phyloP scores from a whole-genome alignment of 345 rosid species.

The Moricandia moricandioides region DNA sequence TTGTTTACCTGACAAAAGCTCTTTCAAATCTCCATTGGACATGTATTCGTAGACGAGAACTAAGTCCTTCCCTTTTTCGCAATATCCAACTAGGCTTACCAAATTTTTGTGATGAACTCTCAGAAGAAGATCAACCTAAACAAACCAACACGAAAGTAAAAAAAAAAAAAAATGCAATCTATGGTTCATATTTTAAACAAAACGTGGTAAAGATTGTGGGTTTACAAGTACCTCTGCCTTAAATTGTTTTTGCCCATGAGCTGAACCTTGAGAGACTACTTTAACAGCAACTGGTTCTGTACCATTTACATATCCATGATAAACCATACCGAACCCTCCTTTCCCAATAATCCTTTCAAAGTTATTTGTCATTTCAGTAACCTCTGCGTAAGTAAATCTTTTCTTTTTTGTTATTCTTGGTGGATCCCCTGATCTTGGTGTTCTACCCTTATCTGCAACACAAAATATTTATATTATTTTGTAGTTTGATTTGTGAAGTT shows the following conservation, averaged over 20 bases:
- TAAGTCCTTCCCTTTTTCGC: conserved; percentile 39
- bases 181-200: not conserved
- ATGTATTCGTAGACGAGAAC: conserved; percentile 55
- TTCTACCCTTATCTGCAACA: not conserved
- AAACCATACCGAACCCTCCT: not conserved
- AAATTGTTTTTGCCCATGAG: not conserved
- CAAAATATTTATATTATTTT: not conserved
- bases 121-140: not conserved
- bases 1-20: not conserved
- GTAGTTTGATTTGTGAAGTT: not conserved
- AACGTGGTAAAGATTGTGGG: not conserved
- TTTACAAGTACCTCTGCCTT: conserved; percentile 15
- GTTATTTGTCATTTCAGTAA: conserved; percentile 19
- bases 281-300: not conserved
- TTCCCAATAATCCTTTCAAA: not conserved
- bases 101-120: conserved; percentile 21
- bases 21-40: conserved; percentile 42
- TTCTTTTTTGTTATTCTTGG: not conserved
- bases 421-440: not conserved
- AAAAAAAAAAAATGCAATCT: not conserved
- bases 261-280: not conserved
- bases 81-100: conserved; percentile 48
- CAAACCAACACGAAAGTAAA: not conserved
- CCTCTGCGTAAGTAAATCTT: not conserved
- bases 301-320: conserved; percentile 10